Percentiles rank a stretch among this genome's conserved stretches.
Conservation (phyloP, 495 filamentous ascomycete species). For the Penicillium arizonense region DNA sequence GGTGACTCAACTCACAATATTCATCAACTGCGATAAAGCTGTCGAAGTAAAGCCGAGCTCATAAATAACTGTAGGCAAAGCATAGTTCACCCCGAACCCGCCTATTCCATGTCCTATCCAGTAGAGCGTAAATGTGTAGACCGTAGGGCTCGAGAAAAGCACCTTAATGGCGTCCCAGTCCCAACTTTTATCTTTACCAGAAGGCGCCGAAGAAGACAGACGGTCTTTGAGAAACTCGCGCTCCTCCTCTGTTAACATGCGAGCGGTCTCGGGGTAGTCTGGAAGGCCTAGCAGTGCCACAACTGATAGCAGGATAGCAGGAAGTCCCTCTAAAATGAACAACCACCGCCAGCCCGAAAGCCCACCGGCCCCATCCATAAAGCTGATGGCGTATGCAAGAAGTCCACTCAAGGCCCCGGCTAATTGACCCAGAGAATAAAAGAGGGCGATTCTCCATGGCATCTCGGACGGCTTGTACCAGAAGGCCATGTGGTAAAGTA, state of each 20-base stretch:
- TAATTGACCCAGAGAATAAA: slow-evolving; percentile 36
- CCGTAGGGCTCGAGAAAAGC: slow-evolving; percentile 30
- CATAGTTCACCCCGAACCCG: slow-evolving; percentile 41
- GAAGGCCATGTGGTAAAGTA: slow-evolving; percentile 41
- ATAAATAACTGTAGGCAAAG: slow-evolving; percentile 44
- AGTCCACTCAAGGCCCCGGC: slow-evolving; percentile 37
- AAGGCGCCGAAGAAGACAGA: slow-evolving; percentile 15
- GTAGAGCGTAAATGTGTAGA: slow-evolving; percentile 36
- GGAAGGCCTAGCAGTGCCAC: slow-evolving; percentile 38
- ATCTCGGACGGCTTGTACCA: slow-evolving; percentile 41
- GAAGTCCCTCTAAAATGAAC: slow-evolving; percentile 46
- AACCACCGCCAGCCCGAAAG: slow-evolving; percentile 45
- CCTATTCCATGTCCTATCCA: slow-evolving; percentile 45
- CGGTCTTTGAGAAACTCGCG: slow-evolving; percentile 24
- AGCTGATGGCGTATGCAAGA: slow-evolving; percentile 40
- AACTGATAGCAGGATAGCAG: slow-evolving; percentile 34
- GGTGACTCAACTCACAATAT: slow-evolving; percentile 31
- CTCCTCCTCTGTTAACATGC: slow-evolving; percentile 38
- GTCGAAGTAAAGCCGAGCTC: slow-evolving; percentile 41
- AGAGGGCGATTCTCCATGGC: slow-evolving; percentile 34
- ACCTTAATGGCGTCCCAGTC: slow-evolving; percentile 23
- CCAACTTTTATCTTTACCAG: slow-evolving; percentile 28
- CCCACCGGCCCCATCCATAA: slow-evolving; percentile 34
- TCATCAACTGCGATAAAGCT: slow-evolving; percentile 41
- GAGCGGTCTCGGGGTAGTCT: slow-evolving; percentile 41